A percentile compares a stretch with the other conserved stretches of the same genome.
These are phyloP conservation scores for Chaetomium olivaceum DNA, from an alignment of 2,329 filamentous ascomycete species.

Conservation along the genomic window DNA sequence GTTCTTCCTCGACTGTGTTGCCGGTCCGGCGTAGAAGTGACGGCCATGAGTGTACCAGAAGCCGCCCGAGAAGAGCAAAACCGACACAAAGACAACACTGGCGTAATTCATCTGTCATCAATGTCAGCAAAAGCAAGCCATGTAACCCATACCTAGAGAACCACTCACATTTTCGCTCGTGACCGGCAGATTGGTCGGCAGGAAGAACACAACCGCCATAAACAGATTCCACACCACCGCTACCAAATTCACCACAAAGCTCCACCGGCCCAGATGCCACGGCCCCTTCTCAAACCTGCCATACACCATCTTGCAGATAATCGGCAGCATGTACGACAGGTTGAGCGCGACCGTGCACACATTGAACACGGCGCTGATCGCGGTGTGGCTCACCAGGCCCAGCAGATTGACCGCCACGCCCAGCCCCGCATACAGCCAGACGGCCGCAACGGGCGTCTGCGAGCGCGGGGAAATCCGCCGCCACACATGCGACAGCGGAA, in stretches of 20 bases:
- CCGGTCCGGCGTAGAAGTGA: slow-evolving; percentile 29
- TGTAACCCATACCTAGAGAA: not conserved
- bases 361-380: slow-evolving; percentile 53
- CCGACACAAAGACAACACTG: slow-evolving; percentile 28
- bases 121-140: not conserved
- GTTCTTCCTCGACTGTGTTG: slow-evolving; percentile 4
- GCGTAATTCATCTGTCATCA: slow-evolving; percentile 31
- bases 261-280: slow-evolving; percentile 50
- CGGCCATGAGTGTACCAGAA: slow-evolving; percentile 31
- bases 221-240: slow-evolving; percentile 53
- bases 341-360: slow-evolving; percentile 55
- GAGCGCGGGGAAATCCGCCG: slow-evolving; percentile 48
- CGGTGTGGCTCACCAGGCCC: slow-evolving; percentile 52
- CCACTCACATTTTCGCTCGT: slow-evolving; percentile 45
- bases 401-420: slow-evolving; percentile 57
- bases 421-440: slow-evolving; percentile 54
- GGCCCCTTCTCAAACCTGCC: slow-evolving; percentile 51
- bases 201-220: slow-evolving; percentile 52
- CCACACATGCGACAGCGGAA: slow-evolving; percentile 49
- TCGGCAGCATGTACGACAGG: slow-evolving; percentile 54
- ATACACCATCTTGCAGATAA: slow-evolving; percentile 51
- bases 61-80: slow-evolving; percentile 24
- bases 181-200: slow-evolving; percentile 50
- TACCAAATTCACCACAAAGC: slow-evolving; percentile 44
- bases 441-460: slow-evolving; percentile 51